These are phyloP conservation scores for Capronia coronata DNA, from an alignment of 2,329 filamentous ascomycete genomes.

Conservation along the genomic window DNA sequence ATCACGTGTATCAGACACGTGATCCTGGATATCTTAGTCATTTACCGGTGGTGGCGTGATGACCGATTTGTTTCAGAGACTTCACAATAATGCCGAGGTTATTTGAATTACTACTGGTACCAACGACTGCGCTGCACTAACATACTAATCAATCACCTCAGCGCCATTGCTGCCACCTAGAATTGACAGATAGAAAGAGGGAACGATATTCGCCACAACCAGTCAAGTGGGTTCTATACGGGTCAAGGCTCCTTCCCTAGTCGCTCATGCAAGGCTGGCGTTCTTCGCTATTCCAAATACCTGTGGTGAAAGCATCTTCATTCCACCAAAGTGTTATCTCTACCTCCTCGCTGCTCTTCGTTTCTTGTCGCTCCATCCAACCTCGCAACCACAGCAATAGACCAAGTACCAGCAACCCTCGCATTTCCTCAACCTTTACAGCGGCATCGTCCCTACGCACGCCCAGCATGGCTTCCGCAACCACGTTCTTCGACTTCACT, in stretches of 20 bases:
- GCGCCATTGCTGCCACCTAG: too few relatives aligned
- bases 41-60: too few relatives aligned
- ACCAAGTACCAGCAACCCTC: background rate
- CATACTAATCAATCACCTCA: too few relatives aligned
- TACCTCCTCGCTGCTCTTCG: background rate
- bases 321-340: background rate
- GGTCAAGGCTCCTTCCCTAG: too few relatives aligned
- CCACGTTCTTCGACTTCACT: constrained; percentile 76
- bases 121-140: too few relatives aligned
- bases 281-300: constrained; percentile 3
- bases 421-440: background rate
- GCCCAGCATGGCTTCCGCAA: constrained; percentile 58
- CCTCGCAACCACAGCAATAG: background rate
- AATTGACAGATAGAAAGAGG: too few relatives aligned
- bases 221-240: too few relatives aligned
- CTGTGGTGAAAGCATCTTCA: background rate
- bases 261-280: constrained; percentile 3
- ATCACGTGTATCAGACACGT: too few relatives aligned
- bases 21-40: too few relatives aligned
- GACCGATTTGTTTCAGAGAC: too few relatives aligned
- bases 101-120: too few relatives aligned
- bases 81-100: too few relatives aligned
- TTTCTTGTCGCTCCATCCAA: background rate
- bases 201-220: background rate
- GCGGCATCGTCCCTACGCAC: background rate